phyloP scores from a whole-genome alignment of 164 flowering plant species.

The Liquidambar formosana region DNA sequence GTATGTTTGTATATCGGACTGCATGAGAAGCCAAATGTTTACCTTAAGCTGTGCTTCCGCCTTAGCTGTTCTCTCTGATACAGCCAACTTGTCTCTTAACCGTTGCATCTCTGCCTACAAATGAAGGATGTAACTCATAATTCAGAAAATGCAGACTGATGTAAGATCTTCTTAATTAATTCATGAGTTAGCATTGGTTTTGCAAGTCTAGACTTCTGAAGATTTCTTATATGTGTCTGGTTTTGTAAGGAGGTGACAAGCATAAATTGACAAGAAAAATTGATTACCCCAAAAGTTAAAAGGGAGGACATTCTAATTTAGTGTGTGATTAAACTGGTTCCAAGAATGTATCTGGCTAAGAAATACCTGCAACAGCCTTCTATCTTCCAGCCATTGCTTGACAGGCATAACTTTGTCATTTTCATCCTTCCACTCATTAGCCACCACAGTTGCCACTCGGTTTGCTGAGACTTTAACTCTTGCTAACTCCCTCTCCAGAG shows the following conservation, averaged over 20 bases:
- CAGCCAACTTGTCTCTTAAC: constrained; percentile 67
- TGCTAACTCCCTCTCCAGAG: constrained; percentile 53
- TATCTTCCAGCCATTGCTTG: constrained; percentile 82
- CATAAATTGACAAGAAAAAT: not conserved
- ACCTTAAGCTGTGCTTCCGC: constrained; percentile 94
- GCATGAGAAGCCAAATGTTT: constrained; percentile 7
- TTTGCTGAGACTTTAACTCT: constrained; percentile 59
- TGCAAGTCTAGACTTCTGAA: too few species aligned
- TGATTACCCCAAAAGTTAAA: too few species aligned
- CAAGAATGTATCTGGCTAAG: too few species aligned
- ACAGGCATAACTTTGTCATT: constrained; percentile 84
- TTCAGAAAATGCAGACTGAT: too few species aligned
- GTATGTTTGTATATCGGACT: not conserved
- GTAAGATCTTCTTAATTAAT: too few species aligned
- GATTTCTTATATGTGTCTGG: too few species aligned
- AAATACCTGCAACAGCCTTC: constrained; percentile 69
- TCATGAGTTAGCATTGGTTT: too few species aligned
- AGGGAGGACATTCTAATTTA: too few species aligned
- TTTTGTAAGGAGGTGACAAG: not conserved
- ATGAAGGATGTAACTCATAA: not conserved
- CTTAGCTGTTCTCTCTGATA: constrained; percentile 83
- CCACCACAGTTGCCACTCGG: constrained; percentile 70
- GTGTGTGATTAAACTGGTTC: too few species aligned
- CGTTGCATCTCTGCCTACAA: constrained; percentile 81
- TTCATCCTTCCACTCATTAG: constrained; percentile 89